Base-by-base conservation (phyloP, 306 rosid genomes). In the Mucuna pruriens region DNA sequence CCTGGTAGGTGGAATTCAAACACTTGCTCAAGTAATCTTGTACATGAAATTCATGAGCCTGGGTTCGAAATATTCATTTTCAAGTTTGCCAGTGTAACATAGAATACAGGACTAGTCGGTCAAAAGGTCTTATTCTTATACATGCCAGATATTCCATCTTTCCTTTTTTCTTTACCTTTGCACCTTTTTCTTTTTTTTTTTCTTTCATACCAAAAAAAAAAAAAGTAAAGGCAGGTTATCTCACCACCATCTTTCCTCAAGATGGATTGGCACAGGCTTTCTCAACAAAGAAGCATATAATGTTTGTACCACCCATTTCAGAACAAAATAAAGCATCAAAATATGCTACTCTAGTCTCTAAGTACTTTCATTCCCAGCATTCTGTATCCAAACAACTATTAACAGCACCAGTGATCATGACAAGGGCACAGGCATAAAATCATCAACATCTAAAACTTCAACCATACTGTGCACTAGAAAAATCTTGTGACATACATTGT, bases 311-410 rank as follows among this genome's bases (percentile, higher is more conserved):
- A 64, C 42, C 42, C 26, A 12, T 25, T 64, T 65, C 45, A 63
- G 65, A 48, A 57, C 54, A 68, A 75, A 45, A 51, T 46, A 40
- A 77, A 34, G 52, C 33, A 77, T 17, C 61, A 77, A 75, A 51
- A 19, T 63, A 36, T 76, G 79, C 5, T 15, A 39, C 44, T 42
- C 42, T 51, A 26, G 16, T n/a, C 26, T 64, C 25, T 46, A 70
- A 20, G 33, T 75, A 81, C 38, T 36, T 51, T 31, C 51, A 45
- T 78, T 79, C 66, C 46, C 4, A 61, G 25, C 71, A 60, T 11
- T 73, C 8, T 51, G 54, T 40, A 60, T 49, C 79, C 55, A 72
- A 66, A 78, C 55, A 70, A 76, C 51, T 65, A 63, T 54, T 48
- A 45, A 66, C 57, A 74, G 66, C 75, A 84, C 31, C 38, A 39